A percentile compares a stretch with the other conserved stretches of the same genome.
phyloP scores from a whole-genome alignment of 2,329 filamentous ascomycete species.

The Fusarium vanettenii region DNA sequence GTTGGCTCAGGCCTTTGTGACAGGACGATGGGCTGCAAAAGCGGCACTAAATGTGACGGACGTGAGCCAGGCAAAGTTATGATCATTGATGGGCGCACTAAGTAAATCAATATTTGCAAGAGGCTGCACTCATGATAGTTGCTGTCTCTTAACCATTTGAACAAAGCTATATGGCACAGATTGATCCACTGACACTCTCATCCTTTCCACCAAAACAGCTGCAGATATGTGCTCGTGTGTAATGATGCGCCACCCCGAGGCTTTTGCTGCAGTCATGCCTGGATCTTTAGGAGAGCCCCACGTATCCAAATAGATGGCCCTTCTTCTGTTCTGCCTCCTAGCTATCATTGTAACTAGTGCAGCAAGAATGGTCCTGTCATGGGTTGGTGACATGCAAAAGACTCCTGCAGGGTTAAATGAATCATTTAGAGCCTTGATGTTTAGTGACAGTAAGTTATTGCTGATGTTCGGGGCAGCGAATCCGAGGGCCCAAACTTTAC shows the following conservation, averaged over 20 bases:
- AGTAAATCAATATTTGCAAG: neutral
- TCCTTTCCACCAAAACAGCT: conserved; percentile 5
- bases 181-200: conserved; percentile 19
- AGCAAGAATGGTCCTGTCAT: conserved; percentile 7
- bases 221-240: conserved; percentile 17
- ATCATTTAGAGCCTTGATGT: neutral
- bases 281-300: conserved; percentile 3
- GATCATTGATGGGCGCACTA: neutral
- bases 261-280: neutral
- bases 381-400: conserved; percentile 11
- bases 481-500: conserved; percentile 11
- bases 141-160: conserved; percentile 18
- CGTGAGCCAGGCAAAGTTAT: conserved; percentile 2
- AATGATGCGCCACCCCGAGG: conserved; percentile 11
- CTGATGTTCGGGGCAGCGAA: neutral
- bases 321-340: neutral
- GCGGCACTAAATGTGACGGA: neutral
- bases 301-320: conserved; percentile 10
- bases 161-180: conserved; percentile 21
- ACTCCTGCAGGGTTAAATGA: conserved; percentile 2
- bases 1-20: conserved; percentile 21
- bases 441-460: neutral
- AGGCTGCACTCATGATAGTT: neutral
- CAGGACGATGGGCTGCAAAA: conserved; percentile 18
- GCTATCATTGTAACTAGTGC: conserved; percentile 6